These are phyloP conservation scores for Pouteria campechiana DNA, from an alignment of 179 eudicot genomes.

Conservation along the genomic window DNA sequence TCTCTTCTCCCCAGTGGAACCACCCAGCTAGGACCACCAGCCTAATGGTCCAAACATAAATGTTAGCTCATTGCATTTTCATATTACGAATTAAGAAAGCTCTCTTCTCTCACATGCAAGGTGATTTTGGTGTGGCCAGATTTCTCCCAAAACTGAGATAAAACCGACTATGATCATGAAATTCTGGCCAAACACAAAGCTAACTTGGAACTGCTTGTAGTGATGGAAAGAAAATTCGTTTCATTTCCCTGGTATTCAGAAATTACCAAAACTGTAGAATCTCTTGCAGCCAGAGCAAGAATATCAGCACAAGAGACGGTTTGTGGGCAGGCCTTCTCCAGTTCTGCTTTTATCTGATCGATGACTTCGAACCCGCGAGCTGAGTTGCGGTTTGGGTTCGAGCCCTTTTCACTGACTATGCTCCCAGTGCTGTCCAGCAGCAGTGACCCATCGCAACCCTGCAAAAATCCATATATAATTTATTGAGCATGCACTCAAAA, in stretches of 20 bases:
- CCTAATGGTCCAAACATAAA: no score
- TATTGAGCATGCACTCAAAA: neutral
- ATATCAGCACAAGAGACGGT: conserved; percentile 95
- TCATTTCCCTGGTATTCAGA: no score
- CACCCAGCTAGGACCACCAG: conserved; percentile 83
- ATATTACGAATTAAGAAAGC: no score
- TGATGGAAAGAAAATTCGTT: no score
- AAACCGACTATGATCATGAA: no score
- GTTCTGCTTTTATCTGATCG: conserved; percentile 63
- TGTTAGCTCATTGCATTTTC: no score
- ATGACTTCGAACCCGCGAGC: conserved; percentile 80
- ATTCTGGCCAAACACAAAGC: no score
- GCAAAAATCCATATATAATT: neutral
- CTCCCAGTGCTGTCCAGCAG: conserved; percentile 54
- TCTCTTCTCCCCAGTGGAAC: conserved; percentile 89
- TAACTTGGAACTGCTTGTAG: no score
- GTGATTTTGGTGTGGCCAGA: no score
- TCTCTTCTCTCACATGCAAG: no score
- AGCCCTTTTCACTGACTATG: conserved; percentile 61
- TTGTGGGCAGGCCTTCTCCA: conserved; percentile 73
- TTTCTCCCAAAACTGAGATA: no score
- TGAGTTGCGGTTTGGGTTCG: conserved; percentile 61
- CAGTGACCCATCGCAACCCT: conserved; percentile 96
- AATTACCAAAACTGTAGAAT: conserved; percentile 60
- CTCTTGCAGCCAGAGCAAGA: conserved; percentile 64